Conservation (phyloP, 2,329 filamentous ascomycete genomes). For the Talaromyces sp. region DNA sequence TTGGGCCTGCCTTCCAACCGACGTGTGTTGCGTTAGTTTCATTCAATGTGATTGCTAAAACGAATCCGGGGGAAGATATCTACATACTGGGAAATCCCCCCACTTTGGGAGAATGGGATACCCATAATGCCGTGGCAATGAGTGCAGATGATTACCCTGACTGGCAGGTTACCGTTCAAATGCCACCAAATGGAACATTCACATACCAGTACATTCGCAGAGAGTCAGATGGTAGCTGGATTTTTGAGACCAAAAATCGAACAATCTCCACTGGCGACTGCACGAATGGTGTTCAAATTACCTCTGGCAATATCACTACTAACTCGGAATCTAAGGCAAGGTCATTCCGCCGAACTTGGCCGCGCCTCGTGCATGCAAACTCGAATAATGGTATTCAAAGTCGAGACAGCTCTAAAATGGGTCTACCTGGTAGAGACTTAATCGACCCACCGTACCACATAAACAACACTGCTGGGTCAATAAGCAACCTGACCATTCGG, state of each 20-base stretch:
- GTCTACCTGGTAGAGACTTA: conserved; percentile 66
- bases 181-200: neutral
- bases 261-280: neutral
- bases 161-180: neutral
- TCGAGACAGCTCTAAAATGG: conserved; percentile 29
- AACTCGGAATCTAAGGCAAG: neutral
- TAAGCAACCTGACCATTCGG: conserved; percentile 62
- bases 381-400: neutral
- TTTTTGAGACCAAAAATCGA: neutral
- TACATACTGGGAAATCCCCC: neutral
- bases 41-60: neutral
- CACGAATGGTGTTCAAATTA: conserved; percentile 3
- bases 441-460: conserved; percentile 68
- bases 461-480: conserved; percentile 59
- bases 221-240: neutral
- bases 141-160: neutral
- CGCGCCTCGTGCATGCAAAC: neutral
- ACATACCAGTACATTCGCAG: neutral
- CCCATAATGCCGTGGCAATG: neutral
- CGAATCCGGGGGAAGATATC: neutral
- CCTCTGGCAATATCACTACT: neutral
- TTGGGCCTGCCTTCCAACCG: conserved; percentile 69
- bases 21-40: neutral
- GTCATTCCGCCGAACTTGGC: neutral
- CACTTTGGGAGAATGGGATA: neutral